phyloP scores from a whole-genome alignment of 192 early-diverging fungal species.

The Coemansia sp. region DNA sequence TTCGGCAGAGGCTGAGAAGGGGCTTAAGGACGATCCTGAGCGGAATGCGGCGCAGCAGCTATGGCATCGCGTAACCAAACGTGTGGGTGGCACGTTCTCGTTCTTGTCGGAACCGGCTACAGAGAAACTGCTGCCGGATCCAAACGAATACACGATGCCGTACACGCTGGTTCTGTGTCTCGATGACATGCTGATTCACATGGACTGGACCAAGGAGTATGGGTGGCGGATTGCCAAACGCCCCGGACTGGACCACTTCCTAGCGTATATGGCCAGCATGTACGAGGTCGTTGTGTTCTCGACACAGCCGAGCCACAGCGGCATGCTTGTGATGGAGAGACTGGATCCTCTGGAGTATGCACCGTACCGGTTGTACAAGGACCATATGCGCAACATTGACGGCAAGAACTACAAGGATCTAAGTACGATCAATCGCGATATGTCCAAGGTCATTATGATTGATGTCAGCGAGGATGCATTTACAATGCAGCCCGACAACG shows the following conservation, averaged over 20 bases:
- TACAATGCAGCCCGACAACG: constrained; percentile 90
- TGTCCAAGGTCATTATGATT: constrained; percentile 88
- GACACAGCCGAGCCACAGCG: constrained; percentile 77
- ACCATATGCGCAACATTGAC: constrained; percentile 83
- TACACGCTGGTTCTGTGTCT: constrained; percentile 95
- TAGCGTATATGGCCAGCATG: constrained; percentile 84
- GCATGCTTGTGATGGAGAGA: constrained; percentile 78
- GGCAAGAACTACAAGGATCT: constrained; percentile 87
- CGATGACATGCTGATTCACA: constrained; percentile 89
- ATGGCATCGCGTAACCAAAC: constrained; percentile 35
- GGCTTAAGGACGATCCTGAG: constrained; percentile 40
- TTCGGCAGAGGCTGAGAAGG: constrained; percentile 28
- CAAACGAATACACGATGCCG: constrained; percentile 80
- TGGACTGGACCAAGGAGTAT: constrained; percentile 92
- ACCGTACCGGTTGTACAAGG: constrained; percentile 87
- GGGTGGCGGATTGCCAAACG: constrained; percentile 97
- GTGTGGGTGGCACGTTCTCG: constrained; percentile 18
- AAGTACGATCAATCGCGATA: constrained; percentile 89
- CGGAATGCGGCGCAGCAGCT: constrained; percentile 36
- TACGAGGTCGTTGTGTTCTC: constrained; percentile 98
- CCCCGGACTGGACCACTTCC: constrained; percentile 93
- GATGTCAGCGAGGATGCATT: constrained; percentile 86
- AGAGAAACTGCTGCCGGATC: constrained; percentile 90
- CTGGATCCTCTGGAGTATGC: constrained; percentile 88
- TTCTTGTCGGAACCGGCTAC: constrained; percentile 66